Evolutionary conservation across 768 basidiomycete genomes (phyloP).

Genomic region (Macrolepiota fuliginosa): DNA sequence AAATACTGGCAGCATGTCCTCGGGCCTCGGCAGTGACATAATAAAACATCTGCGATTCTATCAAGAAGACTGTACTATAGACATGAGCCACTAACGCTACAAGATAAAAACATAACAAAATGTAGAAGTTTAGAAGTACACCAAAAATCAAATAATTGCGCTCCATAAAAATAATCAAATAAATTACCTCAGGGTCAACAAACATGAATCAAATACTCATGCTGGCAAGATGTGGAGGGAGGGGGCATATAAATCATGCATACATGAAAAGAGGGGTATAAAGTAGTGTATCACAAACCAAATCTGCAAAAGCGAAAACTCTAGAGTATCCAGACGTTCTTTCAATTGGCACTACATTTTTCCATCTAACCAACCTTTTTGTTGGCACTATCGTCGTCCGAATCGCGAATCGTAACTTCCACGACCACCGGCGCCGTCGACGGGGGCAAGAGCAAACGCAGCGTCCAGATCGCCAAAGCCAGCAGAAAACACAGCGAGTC

Average conservation of each 20-base stretch:
- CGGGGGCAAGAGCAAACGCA: neutral
- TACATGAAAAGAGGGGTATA: neutral
- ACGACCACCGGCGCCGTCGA: neutral
- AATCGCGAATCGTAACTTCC: neutral
- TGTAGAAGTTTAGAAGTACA: neutral
- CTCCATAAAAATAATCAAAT: neutral
- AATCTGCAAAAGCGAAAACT: neutral
- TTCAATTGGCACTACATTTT: neutral
- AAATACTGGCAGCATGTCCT: too few relatives aligned
- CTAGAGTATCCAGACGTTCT: neutral
- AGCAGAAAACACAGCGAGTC: neutral
- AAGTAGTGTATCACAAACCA: neutral
- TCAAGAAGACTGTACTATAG: neutral
- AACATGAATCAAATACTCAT: neutral
- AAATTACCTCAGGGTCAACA: neutral
- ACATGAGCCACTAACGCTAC: neutral
- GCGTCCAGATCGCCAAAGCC: neutral
- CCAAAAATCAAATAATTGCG: neutral
- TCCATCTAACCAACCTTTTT: neutral
- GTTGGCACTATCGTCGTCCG: neutral
- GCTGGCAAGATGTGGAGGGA: neutral
- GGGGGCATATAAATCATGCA: neutral
- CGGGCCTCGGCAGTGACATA: neutral
- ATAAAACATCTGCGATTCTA: neutral
- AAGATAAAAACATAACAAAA: neutral